phyloP scores from a whole-genome alignment of 495 filamentous ascomycete species.

The Podospora fimiseda region DNA sequence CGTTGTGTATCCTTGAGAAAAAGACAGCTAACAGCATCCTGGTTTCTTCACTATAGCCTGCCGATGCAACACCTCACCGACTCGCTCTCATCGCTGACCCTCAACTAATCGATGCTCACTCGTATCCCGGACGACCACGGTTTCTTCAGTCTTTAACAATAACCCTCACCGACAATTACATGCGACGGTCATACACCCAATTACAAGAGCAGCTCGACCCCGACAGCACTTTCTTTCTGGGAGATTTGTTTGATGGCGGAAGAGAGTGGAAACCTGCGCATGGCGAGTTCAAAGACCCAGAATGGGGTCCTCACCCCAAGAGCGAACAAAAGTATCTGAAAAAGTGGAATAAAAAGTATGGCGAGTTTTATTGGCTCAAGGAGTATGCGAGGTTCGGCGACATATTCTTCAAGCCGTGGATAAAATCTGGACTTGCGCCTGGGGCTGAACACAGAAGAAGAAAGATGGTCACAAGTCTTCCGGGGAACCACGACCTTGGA shows the following conservation, averaged over 20 bases:
- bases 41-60: slow-evolving; percentile 49
- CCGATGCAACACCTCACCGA: slow-evolving; percentile 71
- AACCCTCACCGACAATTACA: slow-evolving; percentile 79
- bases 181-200: slow-evolving; percentile 68
- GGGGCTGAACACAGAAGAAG: slow-evolving; percentile 41
- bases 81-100: slow-evolving; percentile 89
- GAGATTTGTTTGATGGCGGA: slow-evolving; percentile 94
- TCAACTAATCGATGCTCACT: slow-evolving; percentile 96
- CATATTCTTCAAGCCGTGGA: slow-evolving; percentile 69
- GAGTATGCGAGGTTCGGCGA: slow-evolving; percentile 74
- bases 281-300: slow-evolving; percentile 54
- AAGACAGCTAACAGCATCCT: neutral
- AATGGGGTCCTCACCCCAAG: slow-evolving; percentile 46
- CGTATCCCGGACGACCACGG: slow-evolving; percentile 91
- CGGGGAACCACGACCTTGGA: slow-evolving; percentile 96
- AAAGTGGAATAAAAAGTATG: slow-evolving; percentile 65
- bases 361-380: slow-evolving; percentile 69
- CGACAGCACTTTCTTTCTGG: slow-evolving; percentile 81
- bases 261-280: slow-evolving; percentile 79
- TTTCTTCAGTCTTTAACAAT: slow-evolving; percentile 73
- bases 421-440: slow-evolving; percentile 29
- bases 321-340: slow-evolving; percentile 47
- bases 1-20: neutral
- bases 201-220: slow-evolving; percentile 67
- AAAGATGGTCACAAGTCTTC: slow-evolving; percentile 72